Conservation (phyloP, 78 protist genomes). For the slime mould (Dictyostelium discoideum) region dicty_2.7 NC_007091.3:767001-767500, state of each 20-base stretch:
- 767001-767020: too few species aligned
- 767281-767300: conserved; percentile 8
- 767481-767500: conserved; percentile 63
- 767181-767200: conserved; percentile 30
- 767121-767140: neutral
- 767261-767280: conserved; percentile 69
- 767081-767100: neutral
- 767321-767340: conserved; percentile 68
- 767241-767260: conserved; percentile 51
- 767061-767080: neutral
- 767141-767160: neutral
- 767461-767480: conserved; percentile 67
- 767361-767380: conserved; percentile 34
- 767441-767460: conserved; percentile 75
- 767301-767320: conserved; percentile 54
- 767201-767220: conserved; percentile 53
- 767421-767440: conserved; percentile 63
- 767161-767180: neutral
- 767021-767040: neutral
- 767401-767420: conserved; percentile 56
- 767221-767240: conserved; percentile 44
- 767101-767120: neutral
- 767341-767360: conserved; percentile 67
- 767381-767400: conserved; percentile 1
- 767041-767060: neutral